A percentile compares a stretch with the other conserved stretches of the same genome.
Conservation (phyloP, 257 asterid species). For the Avicennia marina region DNA sequence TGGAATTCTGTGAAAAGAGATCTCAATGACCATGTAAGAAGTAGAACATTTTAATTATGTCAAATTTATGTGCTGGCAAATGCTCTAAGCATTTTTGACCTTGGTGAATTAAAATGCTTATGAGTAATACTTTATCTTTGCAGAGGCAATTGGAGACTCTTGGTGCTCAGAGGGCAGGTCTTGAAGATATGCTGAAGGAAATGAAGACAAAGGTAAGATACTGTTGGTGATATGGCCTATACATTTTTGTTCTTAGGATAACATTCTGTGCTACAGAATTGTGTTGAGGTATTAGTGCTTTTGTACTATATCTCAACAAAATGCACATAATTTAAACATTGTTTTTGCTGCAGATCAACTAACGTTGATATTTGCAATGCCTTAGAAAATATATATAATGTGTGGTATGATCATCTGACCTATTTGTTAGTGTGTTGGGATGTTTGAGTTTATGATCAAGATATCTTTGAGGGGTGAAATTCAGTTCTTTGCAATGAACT, state of each 20-base stretch:
- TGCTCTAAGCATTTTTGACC: neutral
- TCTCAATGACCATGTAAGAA: neutral
- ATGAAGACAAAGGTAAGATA: conserved; percentile 93
- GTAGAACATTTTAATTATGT: neutral
- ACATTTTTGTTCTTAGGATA: neutral
- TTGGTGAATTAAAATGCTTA: conserved; percentile 11
- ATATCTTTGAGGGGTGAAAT: neutral
- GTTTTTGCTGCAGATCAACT: neutral
- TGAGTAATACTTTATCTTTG: conserved; percentile 22
- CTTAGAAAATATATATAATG: neutral
- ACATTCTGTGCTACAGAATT: neutral
- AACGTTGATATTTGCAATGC: neutral
- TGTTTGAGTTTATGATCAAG: neutral
- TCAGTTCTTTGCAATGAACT: neutral
- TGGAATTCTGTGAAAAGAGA: neutral
- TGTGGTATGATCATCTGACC: neutral
- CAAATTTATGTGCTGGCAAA: conserved; percentile 18
- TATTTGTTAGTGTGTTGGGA: neutral
- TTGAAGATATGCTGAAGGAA: conserved; percentile 99
- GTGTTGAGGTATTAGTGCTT: neutral
- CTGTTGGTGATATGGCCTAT: conserved; percentile 38
- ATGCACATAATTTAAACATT: neutral
- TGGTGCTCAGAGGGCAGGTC: conserved; percentile 97
- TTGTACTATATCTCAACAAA: neutral
- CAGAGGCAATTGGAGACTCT: conserved; percentile 96